Percentiles rank a stretch among this genome's conserved stretches.
phyloP scores from a whole-genome alignment of 768 basidiomycete genomes.

The Boletus rufocinnamomeus region DNA sequence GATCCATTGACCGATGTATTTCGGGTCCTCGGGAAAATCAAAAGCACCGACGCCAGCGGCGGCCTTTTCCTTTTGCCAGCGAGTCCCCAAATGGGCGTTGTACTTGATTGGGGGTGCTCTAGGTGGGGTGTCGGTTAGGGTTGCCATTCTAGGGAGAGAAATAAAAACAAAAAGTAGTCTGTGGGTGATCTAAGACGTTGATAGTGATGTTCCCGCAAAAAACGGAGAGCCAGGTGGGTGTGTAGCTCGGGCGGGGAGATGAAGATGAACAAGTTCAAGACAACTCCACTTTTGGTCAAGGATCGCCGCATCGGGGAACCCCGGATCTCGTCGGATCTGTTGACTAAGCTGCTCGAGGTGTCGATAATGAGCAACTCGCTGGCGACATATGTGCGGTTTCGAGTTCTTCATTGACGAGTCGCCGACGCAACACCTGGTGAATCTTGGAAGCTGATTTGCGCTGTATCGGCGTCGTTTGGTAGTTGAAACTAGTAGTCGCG shows the following conservation, averaged over 20 bases:
- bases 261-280: conserved; percentile 6
- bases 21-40: conserved; percentile 83
- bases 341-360: neutral
- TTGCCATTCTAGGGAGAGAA: conserved; percentile 26
- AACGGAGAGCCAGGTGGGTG: neutral
- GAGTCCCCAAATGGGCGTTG: conserved; percentile 68
- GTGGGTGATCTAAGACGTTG: conserved; percentile 1
- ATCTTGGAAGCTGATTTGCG: conserved; percentile 18
- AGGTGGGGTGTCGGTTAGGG: conserved; percentile 56
- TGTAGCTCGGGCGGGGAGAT: conserved; percentile 11
- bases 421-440: neutral
- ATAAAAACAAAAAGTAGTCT: conserved; percentile 11
- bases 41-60: conserved; percentile 75
- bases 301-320: neutral
- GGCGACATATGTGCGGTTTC: neutral
- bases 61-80: conserved; percentile 87
- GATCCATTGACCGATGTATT: conserved; percentile 87
- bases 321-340: neutral
- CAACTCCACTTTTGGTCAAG: neutral
- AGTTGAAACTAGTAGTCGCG: neutral
- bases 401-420: neutral
- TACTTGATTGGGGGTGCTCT: conserved; percentile 74
- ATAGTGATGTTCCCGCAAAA: conserved; percentile 19
- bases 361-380: neutral
- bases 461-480: neutral